Evolutionary conservation across 2,329 filamentous ascomycete species (phyloP), one percentile per base, ranked within the genome.

Genomic region (Didymella segeticola): DNA sequence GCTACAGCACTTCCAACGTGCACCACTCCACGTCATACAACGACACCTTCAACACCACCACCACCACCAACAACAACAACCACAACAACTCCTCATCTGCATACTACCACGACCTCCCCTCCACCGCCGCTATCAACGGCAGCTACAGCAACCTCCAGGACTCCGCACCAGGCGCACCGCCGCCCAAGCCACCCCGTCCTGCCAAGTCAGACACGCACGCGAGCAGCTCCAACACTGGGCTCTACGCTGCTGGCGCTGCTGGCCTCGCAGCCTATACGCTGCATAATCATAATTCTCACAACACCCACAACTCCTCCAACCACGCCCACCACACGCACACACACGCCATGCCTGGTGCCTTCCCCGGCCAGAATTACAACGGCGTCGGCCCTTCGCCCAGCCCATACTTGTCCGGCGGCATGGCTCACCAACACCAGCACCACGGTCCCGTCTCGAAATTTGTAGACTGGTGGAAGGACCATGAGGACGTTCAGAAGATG

Each of bases 401-500:
- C 27, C 47, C 62, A 8, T 70, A 66, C 37, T 62, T 60, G 56
- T 56, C 65, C 20, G 71, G 71, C 17, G 70, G 71, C 10, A 76
- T 83, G 67, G 78, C 78, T 26, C 78, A 80, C 51, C 62, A 55
- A 38, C 82, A 83, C 60, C 80, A 80, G 46, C 83, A 83, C 52
- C 78, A 78, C 37, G 84, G 84, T 0, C 82, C 86, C 0, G 75
- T 88, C 1, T 77, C 77, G 30, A 80, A 77, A 43, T 77, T 86
- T 25, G 77, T 84, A 31, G 82, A 84, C 63, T 88, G 81, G 77
- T 87, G 82, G 82, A 85, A 80, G 66, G 86, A 84, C 57, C 80
- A 84, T 1, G 84, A 88, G 57, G 86, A 85, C n/a, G 84, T 88
- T 1, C 81, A 80, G 15, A 82, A 82, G 66, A 88, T 86, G 75